Percentiles rank a stretch among this genome's conserved stretches.
Evolutionary conservation across 768 basidiomycete genomes (phyloP).

Genomic region (Cyclocybe cylindracea): DNA sequence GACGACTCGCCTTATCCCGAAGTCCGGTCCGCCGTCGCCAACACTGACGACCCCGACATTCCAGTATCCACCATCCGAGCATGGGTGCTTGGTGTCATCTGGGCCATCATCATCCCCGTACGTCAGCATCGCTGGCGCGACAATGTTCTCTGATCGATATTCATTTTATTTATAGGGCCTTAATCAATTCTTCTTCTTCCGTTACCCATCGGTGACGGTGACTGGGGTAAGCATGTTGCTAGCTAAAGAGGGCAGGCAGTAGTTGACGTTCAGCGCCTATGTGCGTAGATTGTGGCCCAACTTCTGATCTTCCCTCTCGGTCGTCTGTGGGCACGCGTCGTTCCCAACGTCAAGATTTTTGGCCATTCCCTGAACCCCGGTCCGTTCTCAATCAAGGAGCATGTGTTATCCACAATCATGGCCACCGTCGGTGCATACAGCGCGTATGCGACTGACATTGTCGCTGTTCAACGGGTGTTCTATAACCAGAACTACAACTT

Average conservation of each 20-base stretch:
- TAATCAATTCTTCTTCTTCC: slow-evolving; percentile 81
- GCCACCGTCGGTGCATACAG: slow-evolving; percentile 41
- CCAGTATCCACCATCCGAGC: slow-evolving; percentile 64
- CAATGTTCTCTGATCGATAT: background rate
- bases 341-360: slow-evolving; percentile 55
- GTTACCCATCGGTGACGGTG: slow-evolving; percentile 68
- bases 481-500: slow-evolving; percentile 68
- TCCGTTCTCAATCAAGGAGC: slow-evolving; percentile 76
- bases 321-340: slow-evolving; percentile 52
- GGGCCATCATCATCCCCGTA: slow-evolving; percentile 62
- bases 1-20: slow-evolving; percentile 77
- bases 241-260: background rate
- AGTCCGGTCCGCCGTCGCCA: slow-evolving; percentile 68
- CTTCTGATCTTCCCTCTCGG: slow-evolving; percentile 69
- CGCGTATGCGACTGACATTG: slow-evolving; percentile 76
- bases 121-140: slow-evolving; percentile 7
- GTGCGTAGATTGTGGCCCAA: slow-evolving; percentile 61
- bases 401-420: slow-evolving; percentile 62
- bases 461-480: slow-evolving; percentile 75
- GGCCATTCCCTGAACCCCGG: slow-evolving; percentile 63
- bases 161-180: slow-evolving; percentile 36
- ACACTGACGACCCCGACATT: slow-evolving; percentile 68
- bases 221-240: slow-evolving; percentile 35
- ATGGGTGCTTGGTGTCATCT: slow-evolving; percentile 72
- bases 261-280: background rate